Evolutionary conservation across 495 filamentous ascomycete genomes (phyloP).

Genomic region (Pyrenula massariospora): DNA sequence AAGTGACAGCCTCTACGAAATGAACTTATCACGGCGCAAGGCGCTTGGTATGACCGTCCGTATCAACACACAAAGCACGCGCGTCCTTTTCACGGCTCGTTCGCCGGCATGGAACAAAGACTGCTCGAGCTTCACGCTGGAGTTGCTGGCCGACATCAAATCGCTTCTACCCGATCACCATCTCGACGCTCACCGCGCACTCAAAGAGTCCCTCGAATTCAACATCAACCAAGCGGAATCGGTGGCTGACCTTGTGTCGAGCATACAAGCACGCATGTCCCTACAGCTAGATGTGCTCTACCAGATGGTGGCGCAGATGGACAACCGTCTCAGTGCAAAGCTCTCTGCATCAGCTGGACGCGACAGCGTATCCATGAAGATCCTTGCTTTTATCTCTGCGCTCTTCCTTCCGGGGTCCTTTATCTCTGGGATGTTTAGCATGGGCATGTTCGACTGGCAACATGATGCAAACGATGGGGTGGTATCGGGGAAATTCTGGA

Average conservation of each 20-base stretch:
- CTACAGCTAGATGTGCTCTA: background rate
- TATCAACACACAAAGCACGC: background rate
- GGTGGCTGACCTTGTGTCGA: background rate
- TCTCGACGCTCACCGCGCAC: background rate
- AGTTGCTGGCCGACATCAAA: background rate
- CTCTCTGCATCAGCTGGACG: background rate
- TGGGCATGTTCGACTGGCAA: conserved; percentile 20
- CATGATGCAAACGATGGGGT: conserved; percentile 4
- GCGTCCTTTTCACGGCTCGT: background rate
- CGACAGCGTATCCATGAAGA: conserved; percentile 13
- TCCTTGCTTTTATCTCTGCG: conserved; percentile 20
- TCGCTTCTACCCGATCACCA: background rate
- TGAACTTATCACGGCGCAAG: background rate
- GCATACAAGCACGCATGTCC: background rate
- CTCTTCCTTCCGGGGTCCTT: conserved; percentile 29
- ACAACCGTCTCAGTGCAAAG: background rate
- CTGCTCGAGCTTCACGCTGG: background rate
- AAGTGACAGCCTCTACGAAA: background rate
- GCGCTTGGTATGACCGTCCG: background rate
- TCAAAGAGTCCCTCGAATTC: background rate
- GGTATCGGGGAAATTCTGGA: conserved; percentile 16
- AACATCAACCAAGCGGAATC: background rate
- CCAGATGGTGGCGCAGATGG: background rate
- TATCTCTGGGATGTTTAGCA: conserved; percentile 26
- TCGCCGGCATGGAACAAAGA: background rate